A percentile compares a stretch with the other conserved stretches of the same genome.
These are phyloP conservation scores for Botrytis paeoniae DNA, from an alignment of 2,329 filamentous ascomycete species.

Conservation along the genomic window DNA sequence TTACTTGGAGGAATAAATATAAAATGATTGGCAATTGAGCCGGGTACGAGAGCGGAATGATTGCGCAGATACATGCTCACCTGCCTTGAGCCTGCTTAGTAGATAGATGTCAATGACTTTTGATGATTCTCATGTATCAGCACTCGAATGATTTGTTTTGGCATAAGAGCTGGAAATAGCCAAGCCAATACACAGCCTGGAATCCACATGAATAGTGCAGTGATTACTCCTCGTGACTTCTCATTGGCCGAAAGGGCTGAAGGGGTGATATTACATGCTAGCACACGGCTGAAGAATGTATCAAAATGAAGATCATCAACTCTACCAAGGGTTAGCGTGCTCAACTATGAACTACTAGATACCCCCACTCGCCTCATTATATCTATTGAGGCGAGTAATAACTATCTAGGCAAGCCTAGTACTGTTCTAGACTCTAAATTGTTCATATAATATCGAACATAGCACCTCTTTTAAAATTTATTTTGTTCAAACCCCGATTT, in stretches of 20 bases:
- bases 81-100: not conserved
- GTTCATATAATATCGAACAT: not conserved
- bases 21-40: not conserved
- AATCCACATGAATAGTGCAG: not conserved
- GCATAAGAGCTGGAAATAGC: not conserved
- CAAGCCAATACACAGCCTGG: not conserved
- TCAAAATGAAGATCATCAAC: no score
- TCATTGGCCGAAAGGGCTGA: not conserved
- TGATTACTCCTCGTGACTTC: not conserved
- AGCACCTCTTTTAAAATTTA: not conserved
- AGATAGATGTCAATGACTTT: not conserved
- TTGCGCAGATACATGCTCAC: not conserved
- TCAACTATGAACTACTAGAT: not conserved
- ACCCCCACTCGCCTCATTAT: not conserved
- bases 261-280: not conserved
- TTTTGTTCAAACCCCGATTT: not conserved
- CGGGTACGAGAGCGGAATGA: not conserved
- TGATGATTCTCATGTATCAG: not conserved
- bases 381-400: not conserved
- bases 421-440: not conserved
- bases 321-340: not conserved
- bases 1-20: no score
- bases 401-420: no score
- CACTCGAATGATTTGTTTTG: not conserved
- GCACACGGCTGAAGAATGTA: not conserved